Evolutionary conservation across 768 basidiomycete species (phyloP).

Genomic region (Amanita polypyramis): DNA sequence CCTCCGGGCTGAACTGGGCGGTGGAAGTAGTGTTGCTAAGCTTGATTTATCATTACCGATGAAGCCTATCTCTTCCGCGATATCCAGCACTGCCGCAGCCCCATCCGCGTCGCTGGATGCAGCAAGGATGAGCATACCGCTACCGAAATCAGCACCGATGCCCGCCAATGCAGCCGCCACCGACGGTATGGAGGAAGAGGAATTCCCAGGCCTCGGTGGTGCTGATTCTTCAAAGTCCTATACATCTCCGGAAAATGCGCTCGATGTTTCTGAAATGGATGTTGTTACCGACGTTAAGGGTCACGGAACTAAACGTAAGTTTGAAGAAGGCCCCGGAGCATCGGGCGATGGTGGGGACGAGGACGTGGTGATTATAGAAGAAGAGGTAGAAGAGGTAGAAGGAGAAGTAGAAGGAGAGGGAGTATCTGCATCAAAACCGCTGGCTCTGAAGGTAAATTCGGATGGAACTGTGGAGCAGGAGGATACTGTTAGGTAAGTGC

Average conservation of each 20-base stretch:
- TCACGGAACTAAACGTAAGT: conserved; percentile 34
- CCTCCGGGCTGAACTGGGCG: conserved; percentile 81
- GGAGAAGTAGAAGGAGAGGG: conserved; percentile 49
- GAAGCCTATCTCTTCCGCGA: conserved; percentile 21
- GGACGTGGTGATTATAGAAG: conserved; percentile 36
- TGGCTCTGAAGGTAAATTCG: conserved; percentile 67
- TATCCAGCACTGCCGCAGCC: conserved; percentile 13
- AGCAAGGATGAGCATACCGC: conserved; percentile 16
- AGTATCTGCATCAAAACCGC: conserved; percentile 27
- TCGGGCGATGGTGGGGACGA: conserved; percentile 31
- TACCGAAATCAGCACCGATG: conserved; percentile 7
- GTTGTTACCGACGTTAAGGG: conserved; percentile 9
- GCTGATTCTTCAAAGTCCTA: conserved; percentile 2
- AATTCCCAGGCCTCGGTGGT: conserved; percentile 29
- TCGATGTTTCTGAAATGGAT: conserved; percentile 19
- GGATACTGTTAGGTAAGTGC: conserved; percentile 80
- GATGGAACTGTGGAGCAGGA: conserved; percentile 94
- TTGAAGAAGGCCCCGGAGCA: conserved; percentile 33
- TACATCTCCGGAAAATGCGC: conserved; percentile 6
- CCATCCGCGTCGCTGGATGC: conserved; percentile 21
- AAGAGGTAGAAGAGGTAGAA: conserved; percentile 45
- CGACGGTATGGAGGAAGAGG: conserved; percentile 16
- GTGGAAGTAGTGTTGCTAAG: conserved; percentile 33
- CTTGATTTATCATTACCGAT: conserved; percentile 27
- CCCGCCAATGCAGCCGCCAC: not conserved